These are phyloP conservation scores for Hypsizygus marmoreus DNA, from an alignment of 768 basidiomycete species.

Conservation along the genomic window DNA sequence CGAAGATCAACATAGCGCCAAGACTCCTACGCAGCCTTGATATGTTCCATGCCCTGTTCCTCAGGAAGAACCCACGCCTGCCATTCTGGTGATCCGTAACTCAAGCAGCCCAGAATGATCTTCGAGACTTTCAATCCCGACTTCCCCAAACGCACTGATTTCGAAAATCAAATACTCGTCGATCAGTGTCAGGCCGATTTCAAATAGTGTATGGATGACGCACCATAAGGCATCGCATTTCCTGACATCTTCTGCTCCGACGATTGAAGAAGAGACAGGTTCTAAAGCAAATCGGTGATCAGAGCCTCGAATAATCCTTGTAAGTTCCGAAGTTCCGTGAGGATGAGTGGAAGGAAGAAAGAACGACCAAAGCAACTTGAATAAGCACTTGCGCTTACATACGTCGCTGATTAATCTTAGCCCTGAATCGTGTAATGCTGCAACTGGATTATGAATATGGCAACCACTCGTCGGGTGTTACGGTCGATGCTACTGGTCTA, in stretches of 20 bases:
- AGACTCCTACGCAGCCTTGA: slow-evolving; percentile 42
- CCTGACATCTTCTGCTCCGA: background rate
- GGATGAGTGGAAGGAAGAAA: no score
- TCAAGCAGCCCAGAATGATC: slow-evolving; percentile 63
- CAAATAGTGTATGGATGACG: background rate
- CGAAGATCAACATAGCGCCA: background rate
- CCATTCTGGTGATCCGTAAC: slow-evolving; percentile 53
- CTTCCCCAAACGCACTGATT: slow-evolving; percentile 46
- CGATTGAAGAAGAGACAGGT: no score
- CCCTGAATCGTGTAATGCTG: no score
- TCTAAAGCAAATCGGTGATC: no score
- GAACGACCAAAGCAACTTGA: no score
- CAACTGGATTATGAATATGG: no score
- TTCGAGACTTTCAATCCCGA: slow-evolving; percentile 63
- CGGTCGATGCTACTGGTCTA: slow-evolving; percentile 14
- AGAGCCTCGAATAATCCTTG: no score
- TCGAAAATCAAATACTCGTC: no score
- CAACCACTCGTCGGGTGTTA: background rate
- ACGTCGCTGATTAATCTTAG: no score
- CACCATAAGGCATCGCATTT: background rate
- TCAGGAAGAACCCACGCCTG: slow-evolving; percentile 45
- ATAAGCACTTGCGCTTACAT: no score
- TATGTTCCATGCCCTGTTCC: slow-evolving; percentile 48
- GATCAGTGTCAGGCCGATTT: no score
- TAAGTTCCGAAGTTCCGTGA: no score